These are phyloP conservation scores for Cladosporium austrohemisphaericum DNA, from an alignment of 2,329 filamentous ascomycete species.

Conservation along the genomic window DNA sequence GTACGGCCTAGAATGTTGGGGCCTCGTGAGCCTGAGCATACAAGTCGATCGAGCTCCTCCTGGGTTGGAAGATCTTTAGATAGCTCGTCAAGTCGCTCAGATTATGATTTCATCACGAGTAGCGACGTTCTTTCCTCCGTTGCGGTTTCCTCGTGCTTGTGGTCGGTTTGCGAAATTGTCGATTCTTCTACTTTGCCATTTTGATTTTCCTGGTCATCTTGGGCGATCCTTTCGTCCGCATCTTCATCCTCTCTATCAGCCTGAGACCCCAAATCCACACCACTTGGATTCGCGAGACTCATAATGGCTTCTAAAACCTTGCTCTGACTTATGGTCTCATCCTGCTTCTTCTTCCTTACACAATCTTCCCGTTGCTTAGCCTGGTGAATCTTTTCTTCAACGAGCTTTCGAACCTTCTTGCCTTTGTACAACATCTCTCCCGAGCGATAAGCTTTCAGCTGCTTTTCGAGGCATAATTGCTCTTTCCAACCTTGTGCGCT, in stretches of 20 bases:
- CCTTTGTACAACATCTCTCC: not conserved
- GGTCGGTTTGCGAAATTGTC: not conserved
- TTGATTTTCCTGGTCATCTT: not conserved
- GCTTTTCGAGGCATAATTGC: not conserved
- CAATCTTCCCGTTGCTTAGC: not conserved
- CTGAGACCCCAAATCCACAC: too few relatives aligned
- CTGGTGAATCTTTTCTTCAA: not conserved
- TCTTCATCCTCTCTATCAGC: not conserved
- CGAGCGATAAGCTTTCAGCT: not conserved
- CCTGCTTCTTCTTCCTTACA: not conserved
- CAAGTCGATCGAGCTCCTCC: not conserved
- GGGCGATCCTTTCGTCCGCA: not conserved
- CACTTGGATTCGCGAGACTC: too few relatives aligned
- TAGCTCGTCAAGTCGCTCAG: not conserved
- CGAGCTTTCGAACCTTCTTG: not conserved
- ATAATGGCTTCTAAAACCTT: too few relatives aligned
- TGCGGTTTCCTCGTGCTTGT: not conserved
- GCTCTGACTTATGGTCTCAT: too few relatives aligned
- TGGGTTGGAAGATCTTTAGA: not conserved
- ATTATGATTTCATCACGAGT: not conserved
- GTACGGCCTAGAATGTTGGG: slow-evolving; percentile 8
- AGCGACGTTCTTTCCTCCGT: not conserved
- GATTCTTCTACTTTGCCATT: not conserved
- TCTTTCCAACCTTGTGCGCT: not conserved
- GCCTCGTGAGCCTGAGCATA: not conserved